phyloP scores from a whole-genome alignment of 2,329 filamentous ascomycete genomes.

The Arthrobotrys iridis region DNA sequence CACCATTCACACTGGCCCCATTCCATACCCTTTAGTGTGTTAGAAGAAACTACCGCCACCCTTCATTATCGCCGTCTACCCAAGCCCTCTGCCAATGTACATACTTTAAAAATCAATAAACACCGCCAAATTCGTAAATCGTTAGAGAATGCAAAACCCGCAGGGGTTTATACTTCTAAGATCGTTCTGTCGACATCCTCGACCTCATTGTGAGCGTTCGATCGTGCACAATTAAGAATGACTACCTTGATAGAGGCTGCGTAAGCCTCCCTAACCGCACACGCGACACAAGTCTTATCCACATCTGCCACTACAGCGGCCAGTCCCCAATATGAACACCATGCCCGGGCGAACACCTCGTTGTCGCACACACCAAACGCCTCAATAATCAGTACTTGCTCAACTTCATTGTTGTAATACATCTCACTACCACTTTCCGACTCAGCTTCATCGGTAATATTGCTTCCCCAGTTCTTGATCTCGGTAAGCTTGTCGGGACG shows the following conservation, averaged over 20 bases:
- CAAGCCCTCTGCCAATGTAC: neutral
- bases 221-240: conserved; percentile 68
- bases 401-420: conserved; percentile 66
- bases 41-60: neutral
- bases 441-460: conserved; percentile 53
- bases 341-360: conserved; percentile 78
- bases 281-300: conserved; percentile 76
- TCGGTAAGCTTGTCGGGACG: conserved; percentile 73
- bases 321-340: conserved; percentile 80
- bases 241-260: conserved; percentile 77
- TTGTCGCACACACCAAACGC: conserved; percentile 78
- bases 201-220: conserved; percentile 59
- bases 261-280: conserved; percentile 78
- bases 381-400: conserved; percentile 76
- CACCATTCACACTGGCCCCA: neutral
- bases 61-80: conserved; percentile 2
- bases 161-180: conserved; percentile 60
- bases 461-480: conserved; percentile 72
- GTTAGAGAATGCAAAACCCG: neutral
- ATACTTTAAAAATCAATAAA: neutral
- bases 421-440: conserved; percentile 50
- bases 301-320: conserved; percentile 76
- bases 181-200: conserved; percentile 66
- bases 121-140: neutral
- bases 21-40: neutral